Conservation (phyloP, 805 yeast species). For the Kodamaea hsintzibuensis region DNA sequence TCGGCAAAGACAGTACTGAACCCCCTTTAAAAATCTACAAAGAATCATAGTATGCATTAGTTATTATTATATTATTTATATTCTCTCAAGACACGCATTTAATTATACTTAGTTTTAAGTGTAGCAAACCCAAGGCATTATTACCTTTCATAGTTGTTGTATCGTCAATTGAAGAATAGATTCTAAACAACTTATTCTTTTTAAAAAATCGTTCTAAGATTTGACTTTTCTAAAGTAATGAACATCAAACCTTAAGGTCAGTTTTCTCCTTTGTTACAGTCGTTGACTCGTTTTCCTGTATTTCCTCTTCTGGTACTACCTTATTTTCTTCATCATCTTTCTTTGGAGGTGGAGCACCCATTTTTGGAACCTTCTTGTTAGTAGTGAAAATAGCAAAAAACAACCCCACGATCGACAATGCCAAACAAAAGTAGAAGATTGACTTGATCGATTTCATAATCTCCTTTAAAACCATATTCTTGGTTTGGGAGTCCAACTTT, state of each 20-base stretch:
- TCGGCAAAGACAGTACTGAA: background rate
- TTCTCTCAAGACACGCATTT: background rate
- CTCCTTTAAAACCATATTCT: constrained; percentile 27
- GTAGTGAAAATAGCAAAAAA: constrained; percentile 39
- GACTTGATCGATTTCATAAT: constrained; percentile 34
- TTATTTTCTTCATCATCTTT: background rate
- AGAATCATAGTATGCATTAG: background rate
- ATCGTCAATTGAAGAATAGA: no score
- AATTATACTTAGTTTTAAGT: background rate
- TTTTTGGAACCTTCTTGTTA: constrained; percentile 42
- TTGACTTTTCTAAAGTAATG: no score
- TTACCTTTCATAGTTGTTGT: no score
- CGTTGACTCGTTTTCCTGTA: background rate
- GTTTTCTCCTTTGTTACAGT: background rate
- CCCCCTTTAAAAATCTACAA: background rate
- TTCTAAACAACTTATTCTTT: no score
- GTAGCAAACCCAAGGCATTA: no score
- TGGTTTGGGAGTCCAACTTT: constrained; percentile 22
- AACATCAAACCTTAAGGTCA: background rate
- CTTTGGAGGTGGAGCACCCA: background rate
- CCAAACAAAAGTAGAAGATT: constrained; percentile 40
- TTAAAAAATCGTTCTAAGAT: no score
- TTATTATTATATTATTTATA: background rate
- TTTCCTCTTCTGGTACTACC: background rate
- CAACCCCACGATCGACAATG: constrained; percentile 31